These are phyloP conservation scores for Cladophialophora psammophila DNA, from an alignment of 2,329 filamentous ascomycete genomes.

Conservation along the genomic window DNA sequence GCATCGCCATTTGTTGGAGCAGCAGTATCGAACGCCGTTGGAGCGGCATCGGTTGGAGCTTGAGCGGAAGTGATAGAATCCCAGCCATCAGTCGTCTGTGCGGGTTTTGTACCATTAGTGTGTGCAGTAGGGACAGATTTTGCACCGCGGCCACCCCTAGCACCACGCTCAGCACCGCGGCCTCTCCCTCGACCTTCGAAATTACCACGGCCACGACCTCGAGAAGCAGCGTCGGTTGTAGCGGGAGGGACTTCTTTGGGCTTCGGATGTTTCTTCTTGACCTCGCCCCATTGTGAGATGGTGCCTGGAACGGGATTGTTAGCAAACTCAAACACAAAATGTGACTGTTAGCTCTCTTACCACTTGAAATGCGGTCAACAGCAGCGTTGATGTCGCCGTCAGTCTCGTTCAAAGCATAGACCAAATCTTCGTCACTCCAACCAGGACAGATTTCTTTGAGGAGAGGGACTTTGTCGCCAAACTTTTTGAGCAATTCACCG, in stretches of 20 bases:
- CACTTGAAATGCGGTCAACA: slow-evolving; percentile 61
- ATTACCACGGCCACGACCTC: slow-evolving; percentile 57
- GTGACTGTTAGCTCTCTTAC: slow-evolving; percentile 42
- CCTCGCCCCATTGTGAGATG: slow-evolving; percentile 61
- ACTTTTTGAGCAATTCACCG: slow-evolving; percentile 89
- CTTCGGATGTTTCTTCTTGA: slow-evolving; percentile 62
- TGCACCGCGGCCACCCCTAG: slow-evolving; percentile 55
- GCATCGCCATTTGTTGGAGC: slow-evolving; percentile 41
- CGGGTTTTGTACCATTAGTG: slow-evolving; percentile 52
- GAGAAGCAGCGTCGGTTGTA: slow-evolving; percentile 46
- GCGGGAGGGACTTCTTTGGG: slow-evolving; percentile 51
- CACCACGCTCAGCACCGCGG: slow-evolving; percentile 54
- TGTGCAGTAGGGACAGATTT: slow-evolving; percentile 48
- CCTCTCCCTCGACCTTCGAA: slow-evolving; percentile 55
- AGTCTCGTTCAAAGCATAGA: slow-evolving; percentile 87
- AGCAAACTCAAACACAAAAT: background rate
- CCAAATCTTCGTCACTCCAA: slow-evolving; percentile 94
- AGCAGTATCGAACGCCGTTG: slow-evolving; percentile 39
- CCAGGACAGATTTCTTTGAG: slow-evolving; percentile 93
- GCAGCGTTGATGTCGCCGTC: slow-evolving; percentile 58
- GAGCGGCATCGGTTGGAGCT: slow-evolving; percentile 41
- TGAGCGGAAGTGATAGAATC: slow-evolving; percentile 31
- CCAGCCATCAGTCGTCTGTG: slow-evolving; percentile 35
- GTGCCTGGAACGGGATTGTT: slow-evolving; percentile 48
- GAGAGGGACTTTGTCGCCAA: slow-evolving; percentile 76